Conservation (phyloP, 352 stramenopile species). For the Phytopythium mirpurense region DNA sequence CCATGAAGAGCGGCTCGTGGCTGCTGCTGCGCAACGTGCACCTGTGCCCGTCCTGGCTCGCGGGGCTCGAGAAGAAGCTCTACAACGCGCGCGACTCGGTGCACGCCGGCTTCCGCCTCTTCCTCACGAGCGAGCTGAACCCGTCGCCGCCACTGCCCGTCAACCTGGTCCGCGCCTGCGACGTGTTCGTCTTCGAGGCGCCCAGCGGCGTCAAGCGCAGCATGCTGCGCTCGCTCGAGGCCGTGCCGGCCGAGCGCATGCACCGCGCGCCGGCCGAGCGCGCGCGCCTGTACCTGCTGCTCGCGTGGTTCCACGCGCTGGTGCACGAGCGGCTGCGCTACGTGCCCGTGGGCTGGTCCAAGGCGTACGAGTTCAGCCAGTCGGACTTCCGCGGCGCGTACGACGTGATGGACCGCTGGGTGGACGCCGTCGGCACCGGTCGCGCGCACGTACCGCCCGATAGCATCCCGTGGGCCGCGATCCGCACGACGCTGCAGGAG, state of each 20-base stretch:
- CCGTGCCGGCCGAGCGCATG: conserved; percentile 90
- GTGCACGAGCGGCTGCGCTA: conserved; percentile 98
- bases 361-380: conserved; percentile 99
- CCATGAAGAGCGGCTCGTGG: conserved; percentile 96
- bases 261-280: conserved; percentile 85
- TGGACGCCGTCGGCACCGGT: conserved; percentile 82
- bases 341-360: conserved; percentile 97
- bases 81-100: conserved; percentile 77
- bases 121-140: conserved; percentile 98
- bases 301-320: conserved; percentile 98
- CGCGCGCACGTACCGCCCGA: conserved; percentile 92
- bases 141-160: conserved; percentile 93
- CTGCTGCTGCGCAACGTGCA: conserved; percentile 99
- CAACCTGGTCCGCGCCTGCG: conserved; percentile 94
- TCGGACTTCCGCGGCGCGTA: conserved; percentile 96
- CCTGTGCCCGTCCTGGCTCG: conserved; percentile 97
- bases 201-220: conserved; percentile 97
- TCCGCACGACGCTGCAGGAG: conserved; percentile 94
- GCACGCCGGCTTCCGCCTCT: conserved; percentile 84
- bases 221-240: conserved; percentile 94
- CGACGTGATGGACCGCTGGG: conserved; percentile 97
- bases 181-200: conserved; percentile 98
- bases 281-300: conserved; percentile 93
- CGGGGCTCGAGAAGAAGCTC: conserved; percentile 96
- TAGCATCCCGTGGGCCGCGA: conserved; percentile 97